Conservation (phyloP, 306 rosid species). For the Hippophae gyantsensis region DNA sequence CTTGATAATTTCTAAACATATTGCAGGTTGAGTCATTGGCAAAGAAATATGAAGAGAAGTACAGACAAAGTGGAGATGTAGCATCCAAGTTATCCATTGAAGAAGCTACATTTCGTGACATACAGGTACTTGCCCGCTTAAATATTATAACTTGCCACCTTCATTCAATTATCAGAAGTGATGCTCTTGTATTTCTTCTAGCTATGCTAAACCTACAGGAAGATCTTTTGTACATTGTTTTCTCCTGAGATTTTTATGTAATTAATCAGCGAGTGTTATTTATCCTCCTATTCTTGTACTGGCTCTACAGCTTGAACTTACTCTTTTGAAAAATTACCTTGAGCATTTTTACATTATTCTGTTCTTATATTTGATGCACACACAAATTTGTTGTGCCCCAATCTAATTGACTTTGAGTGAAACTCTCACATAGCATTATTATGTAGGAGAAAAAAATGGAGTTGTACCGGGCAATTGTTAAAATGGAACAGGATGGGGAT, state of each 20-base stretch:
- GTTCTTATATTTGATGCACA: not conserved
- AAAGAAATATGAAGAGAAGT: conserved; percentile 90
- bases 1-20: conserved; percentile 11
- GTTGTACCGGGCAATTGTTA: conserved; percentile 69
- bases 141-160: conserved; percentile 10
- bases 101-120: conserved; percentile 87
- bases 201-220: not conserved
- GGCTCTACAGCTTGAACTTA: not conserved
- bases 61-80: conserved; percentile 77
- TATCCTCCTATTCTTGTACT: not conserved
- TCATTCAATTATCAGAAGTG: conserved; percentile 10
- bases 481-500: conserved; percentile 69
- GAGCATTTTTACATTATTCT: not conserved
- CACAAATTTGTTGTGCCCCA: not conserved
- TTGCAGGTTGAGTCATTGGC: conserved; percentile 69
- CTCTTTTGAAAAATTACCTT: not conserved
- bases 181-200: conserved; percentile 5
- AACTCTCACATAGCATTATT: conserved; percentile 12
- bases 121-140: conserved; percentile 47
- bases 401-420: conserved; percentile 7
- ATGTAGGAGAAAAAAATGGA: conserved; percentile 88
- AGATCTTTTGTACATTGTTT: not conserved
- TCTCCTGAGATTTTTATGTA: not conserved
- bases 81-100: conserved; percentile 87
- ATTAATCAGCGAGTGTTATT: not conserved